These are phyloP conservation scores for Trifolium fragiferum DNA, from an alignment of 306 rosid genomes.

Conservation along the genomic window DNA sequence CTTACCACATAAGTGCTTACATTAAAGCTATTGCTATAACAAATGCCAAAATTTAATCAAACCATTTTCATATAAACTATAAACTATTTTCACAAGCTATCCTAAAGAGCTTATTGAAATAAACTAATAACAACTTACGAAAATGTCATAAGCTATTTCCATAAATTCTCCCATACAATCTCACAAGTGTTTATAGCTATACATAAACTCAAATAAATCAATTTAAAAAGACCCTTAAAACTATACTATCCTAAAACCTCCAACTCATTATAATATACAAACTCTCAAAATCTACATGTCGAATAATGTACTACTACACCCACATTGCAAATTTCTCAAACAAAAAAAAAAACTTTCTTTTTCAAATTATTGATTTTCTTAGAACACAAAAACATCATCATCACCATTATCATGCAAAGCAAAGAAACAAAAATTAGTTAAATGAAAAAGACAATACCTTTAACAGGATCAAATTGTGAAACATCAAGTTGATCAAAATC, in stretches of 20 bases:
- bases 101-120: background rate
- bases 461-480: constrained; percentile 67
- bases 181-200: background rate
- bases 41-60: background rate
- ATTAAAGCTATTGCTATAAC: background rate
- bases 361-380: background rate
- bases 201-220: background rate
- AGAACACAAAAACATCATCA: background rate
- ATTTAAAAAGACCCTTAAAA: background rate
- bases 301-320: background rate
- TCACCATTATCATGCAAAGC: background rate
- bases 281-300: background rate
- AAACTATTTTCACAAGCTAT: background rate
- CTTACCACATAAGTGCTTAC: background rate
- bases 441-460: constrained; percentile 53
- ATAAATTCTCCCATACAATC: background rate
- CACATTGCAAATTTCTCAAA: too few species aligned
- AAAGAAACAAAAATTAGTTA: background rate
- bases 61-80: too few species aligned
- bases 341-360: background rate
- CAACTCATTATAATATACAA: background rate
- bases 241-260: background rate
- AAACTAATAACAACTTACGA: background rate
- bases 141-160: too few species aligned
- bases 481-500: constrained; percentile 52